Conservation (phyloP, 2,329 filamentous ascomycete genomes). For the Mollisiaceae sp. region DNA sequence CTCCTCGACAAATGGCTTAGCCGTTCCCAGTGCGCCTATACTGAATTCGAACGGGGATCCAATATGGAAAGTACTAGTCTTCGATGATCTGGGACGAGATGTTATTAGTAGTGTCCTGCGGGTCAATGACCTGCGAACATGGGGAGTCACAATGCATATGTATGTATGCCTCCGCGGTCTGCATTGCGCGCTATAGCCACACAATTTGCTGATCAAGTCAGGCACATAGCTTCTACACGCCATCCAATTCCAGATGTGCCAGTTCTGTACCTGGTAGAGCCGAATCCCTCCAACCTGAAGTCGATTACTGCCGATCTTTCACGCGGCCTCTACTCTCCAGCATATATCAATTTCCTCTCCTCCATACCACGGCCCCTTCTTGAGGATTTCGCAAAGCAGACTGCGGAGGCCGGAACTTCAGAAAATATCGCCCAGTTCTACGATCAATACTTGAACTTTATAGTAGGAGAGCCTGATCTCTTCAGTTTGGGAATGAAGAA, state of each 20-base stretch:
- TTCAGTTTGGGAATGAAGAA: slow-evolving; percentile 95
- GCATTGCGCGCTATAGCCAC: background rate
- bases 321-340: slow-evolving; percentile 86
- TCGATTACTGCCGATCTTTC: slow-evolving; percentile 85
- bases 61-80: slow-evolving; percentile 97
- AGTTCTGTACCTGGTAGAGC: slow-evolving; percentile 95
- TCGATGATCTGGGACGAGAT: slow-evolving; percentile 89
- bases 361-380: slow-evolving; percentile 88
- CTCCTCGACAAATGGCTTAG: slow-evolving; percentile 63
- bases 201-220: slow-evolving; percentile 45
- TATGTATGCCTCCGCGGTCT: slow-evolving; percentile 55
- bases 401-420: slow-evolving; percentile 80
- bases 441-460: slow-evolving; percentile 97
- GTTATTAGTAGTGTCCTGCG: slow-evolving; percentile 95
- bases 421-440: slow-evolving; percentile 92
- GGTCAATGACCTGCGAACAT: slow-evolving; percentile 88
- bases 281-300: slow-evolving; percentile 79
- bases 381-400: slow-evolving; percentile 92
- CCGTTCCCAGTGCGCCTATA: slow-evolving; percentile 76
- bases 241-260: slow-evolving; percentile 96
- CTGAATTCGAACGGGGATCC: slow-evolving; percentile 87
- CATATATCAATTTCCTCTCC: slow-evolving; percentile 96
- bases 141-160: slow-evolving; percentile 98
- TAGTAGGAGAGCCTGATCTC: slow-evolving; percentile 92
- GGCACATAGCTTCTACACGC: slow-evolving; percentile 79